A percentile compares a stretch with the other conserved stretches of the same genome.
Evolutionary conservation across 1,284 basidiomycete genomes (phyloP).

Genomic region (Naganishia liquefaciens): DNA sequence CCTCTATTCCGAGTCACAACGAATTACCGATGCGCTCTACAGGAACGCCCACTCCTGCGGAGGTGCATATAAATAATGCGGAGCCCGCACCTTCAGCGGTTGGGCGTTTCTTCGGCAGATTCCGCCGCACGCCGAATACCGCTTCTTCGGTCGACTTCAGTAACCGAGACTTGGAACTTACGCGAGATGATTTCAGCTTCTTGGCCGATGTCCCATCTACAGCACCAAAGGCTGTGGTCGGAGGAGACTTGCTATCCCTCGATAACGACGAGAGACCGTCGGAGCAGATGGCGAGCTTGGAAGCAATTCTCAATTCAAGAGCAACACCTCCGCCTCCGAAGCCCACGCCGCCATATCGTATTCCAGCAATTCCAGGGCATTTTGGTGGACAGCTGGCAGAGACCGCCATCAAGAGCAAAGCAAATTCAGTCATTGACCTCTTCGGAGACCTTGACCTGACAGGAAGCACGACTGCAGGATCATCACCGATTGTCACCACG

Average conservation of each 20-base stretch:
- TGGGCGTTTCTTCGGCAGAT: slow-evolving; percentile 50
- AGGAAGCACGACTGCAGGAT: not conserved
- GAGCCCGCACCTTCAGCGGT: slow-evolving; percentile 45
- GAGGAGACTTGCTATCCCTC: slow-evolving; percentile 45
- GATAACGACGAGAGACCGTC: not conserved
- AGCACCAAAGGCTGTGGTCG: slow-evolving; percentile 25
- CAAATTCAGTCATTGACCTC: slow-evolving; percentile 29
- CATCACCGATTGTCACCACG: not conserved
- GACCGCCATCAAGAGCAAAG: slow-evolving; percentile 4
- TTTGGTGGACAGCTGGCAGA: not conserved
- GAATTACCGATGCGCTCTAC: slow-evolving; percentile 25
- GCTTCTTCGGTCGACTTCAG: slow-evolving; percentile 33
- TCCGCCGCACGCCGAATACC: slow-evolving; percentile 23
- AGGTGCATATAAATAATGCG: not conserved
- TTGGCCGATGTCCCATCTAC: slow-evolving; percentile 51
- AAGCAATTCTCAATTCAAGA: slow-evolving; percentile 28
- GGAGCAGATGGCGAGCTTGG: slow-evolving; percentile 28
- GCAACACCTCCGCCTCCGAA: slow-evolving; percentile 15
- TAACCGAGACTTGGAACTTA: slow-evolving; percentile 47
- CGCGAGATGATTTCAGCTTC: slow-evolving; percentile 51
- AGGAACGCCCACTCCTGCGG: not conserved
- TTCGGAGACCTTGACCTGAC: slow-evolving; percentile 31
- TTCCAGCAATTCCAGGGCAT: not conserved
- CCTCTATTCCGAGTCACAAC: slow-evolving; percentile 25
- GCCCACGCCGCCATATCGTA: slow-evolving; percentile 22